Percentiles rank a stretch among this genome's conserved stretches.
phyloP scores from a whole-genome alignment of 2,329 filamentous ascomycete genomes.

The Scedosporium minutisporum region DNA sequence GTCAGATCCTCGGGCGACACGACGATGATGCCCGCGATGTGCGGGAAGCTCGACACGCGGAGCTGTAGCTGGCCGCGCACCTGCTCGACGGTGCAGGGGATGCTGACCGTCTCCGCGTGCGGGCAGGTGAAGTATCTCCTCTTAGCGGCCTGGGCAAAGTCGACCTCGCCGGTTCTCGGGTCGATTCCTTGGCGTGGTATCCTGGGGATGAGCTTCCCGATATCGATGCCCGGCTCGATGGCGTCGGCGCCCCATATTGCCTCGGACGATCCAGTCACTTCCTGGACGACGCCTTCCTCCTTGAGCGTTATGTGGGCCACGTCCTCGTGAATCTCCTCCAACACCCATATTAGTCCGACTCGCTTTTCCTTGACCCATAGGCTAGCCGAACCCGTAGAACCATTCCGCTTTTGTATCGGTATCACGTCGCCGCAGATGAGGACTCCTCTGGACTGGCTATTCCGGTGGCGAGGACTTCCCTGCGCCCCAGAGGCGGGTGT shows the following conservation, averaged over 20 bases:
- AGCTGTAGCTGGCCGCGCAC: constrained; percentile 60
- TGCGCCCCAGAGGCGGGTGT: constrained; percentile 45
- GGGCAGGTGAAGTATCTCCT: constrained; percentile 77
- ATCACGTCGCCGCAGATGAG: constrained; percentile 95
- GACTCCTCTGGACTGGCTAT: constrained; percentile 75
- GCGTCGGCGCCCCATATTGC: constrained; percentile 76
- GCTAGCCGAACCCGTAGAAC: constrained; percentile 82
- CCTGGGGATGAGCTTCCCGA: constrained; percentile 70
- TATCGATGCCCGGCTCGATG: constrained; percentile 57
- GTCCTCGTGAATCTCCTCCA: constrained; percentile 96
- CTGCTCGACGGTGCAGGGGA: constrained; percentile 75
- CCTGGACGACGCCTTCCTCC: constrained; percentile 63
- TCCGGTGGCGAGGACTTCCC: constrained; percentile 51
- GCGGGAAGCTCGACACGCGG: constrained; percentile 85
- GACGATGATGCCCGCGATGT: constrained; percentile 95
- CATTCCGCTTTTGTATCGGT: constrained; percentile 92
- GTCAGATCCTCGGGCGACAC: constrained; percentile 68
- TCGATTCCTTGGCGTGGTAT: constrained; percentile 69
- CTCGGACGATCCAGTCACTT: constrained; percentile 64
- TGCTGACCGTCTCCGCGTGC: constrained; percentile 66
- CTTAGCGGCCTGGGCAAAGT: constrained; percentile 65
- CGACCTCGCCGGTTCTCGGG: constrained; percentile 60
- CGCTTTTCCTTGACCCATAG: constrained; percentile 98
- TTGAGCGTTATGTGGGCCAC: constrained; percentile 69
- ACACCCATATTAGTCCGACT: constrained; percentile 88